Evolutionary conservation across 192 early-diverging fungal genomes (phyloP), one percentile per base, ranked within the genome.

Genomic region (Backusella psychrophila): DNA sequence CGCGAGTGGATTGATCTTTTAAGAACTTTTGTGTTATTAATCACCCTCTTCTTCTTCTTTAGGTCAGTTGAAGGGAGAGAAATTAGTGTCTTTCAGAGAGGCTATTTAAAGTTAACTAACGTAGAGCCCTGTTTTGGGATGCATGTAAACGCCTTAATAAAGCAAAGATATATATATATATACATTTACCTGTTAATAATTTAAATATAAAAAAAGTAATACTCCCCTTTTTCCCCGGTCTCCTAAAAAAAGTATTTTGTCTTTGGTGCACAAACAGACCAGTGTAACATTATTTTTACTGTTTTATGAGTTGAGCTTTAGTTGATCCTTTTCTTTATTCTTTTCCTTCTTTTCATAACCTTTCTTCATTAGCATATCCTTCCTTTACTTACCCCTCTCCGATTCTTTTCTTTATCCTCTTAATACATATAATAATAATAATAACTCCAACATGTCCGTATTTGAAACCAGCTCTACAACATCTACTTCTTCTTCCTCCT

Each of bases 31-130:
- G 26, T 46, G 29, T 66, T 63, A 52, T 44, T 33, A 36, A 44
- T 17, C 2, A 31, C 15, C 26, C 36, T 41, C 38, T 49, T 34
- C n/a, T 70, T 69, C 33, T 44, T 69, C 9, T 23, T 26, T 66
- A 80, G 78, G 68, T 67, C 78, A 80, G 72, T 42, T 80, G 69
- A 80, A 80, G 70, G 78, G 78, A 31, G 78, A 80, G 46, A 80
- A 80, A 23, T 72, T 80, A 34, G 78, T 80, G 14, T 52, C 78
- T 15, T 80, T 80, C 71, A 75, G 78, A 75, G 74, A 80, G 8
- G 74, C 78, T 49, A 72, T 46, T 23, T 72, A 59, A 65, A 38
- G 31, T 75, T 68, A 63, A 59, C 53, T 59, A 74, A 42, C 12
- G 63, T 35, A 66, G 35, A 75, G 29, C 56, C 56, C 56, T 63